phyloP scores from a whole-genome alignment of 2,329 filamentous ascomycete species.

The Colletotrichum siamense region DNA sequence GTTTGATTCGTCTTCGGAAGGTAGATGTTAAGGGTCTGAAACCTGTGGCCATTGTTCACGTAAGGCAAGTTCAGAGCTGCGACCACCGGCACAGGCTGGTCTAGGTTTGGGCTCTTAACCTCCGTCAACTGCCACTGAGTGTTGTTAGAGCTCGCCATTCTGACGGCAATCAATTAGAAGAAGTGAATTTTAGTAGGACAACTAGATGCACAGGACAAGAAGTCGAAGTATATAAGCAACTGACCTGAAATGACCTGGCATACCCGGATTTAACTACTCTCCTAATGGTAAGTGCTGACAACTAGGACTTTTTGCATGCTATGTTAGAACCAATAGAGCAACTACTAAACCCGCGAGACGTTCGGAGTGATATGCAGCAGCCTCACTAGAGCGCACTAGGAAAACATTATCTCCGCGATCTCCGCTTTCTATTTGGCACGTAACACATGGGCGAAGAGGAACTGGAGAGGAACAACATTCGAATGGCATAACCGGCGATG shows the following conservation, averaged over 20 bases:
- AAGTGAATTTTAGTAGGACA: neutral
- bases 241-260: neutral
- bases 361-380: neutral
- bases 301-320: neutral
- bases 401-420: neutral
- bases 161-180: neutral
- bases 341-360: neutral
- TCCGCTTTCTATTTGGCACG: neutral
- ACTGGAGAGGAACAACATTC: neutral
- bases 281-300: neutral
- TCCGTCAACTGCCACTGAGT: neutral
- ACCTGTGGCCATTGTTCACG: neutral
- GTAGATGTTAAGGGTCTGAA: neutral
- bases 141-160: neutral
- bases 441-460: neutral
- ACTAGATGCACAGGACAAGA: neutral
- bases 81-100: neutral
- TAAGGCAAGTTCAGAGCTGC: neutral
- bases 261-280: neutral
- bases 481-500: neutral
- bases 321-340: neutral
- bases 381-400: neutral
- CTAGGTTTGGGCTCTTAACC: neutral
- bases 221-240: neutral
- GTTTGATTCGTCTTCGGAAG: neutral